phyloP scores from a whole-genome alignment of 305 asterid species.

The Striga hermonthica region DNA sequence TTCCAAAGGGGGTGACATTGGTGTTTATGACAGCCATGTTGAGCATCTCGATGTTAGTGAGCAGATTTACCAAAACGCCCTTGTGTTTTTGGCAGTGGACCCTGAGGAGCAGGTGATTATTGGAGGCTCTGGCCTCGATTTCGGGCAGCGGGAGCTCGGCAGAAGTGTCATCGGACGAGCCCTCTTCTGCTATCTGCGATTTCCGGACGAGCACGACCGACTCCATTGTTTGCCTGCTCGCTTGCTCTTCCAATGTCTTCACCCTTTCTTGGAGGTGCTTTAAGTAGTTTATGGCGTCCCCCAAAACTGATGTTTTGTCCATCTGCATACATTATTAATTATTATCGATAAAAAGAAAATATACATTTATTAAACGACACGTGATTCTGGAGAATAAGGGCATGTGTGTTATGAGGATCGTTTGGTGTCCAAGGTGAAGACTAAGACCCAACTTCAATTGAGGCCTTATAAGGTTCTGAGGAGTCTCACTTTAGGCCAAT shows the following conservation, averaged over 20 bases:
- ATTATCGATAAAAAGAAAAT: background rate
- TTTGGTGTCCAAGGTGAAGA: too few relatives aligned
- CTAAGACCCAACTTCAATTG: too few relatives aligned
- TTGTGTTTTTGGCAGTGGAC: constrained; percentile 28
- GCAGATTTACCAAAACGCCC: constrained; percentile 27
- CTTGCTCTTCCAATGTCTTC: constrained; percentile 34
- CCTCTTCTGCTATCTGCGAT: constrained; percentile 29
- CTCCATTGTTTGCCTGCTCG: constrained; percentile 28
- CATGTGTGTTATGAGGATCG: too few relatives aligned
- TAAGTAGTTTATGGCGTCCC: constrained; percentile 46
- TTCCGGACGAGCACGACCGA: constrained; percentile 31
- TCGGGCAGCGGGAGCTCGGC: constrained; percentile 29
- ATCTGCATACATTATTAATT: constrained; percentile 30
- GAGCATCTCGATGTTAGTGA: constrained; percentile 32
- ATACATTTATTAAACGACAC: background rate
- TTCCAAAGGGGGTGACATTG: constrained; percentile 25
- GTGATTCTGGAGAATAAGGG: too few relatives aligned
- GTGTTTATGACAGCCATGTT: constrained; percentile 28
- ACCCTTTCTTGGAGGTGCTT: constrained; percentile 44
- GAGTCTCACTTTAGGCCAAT: too few relatives aligned
- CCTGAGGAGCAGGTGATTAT: constrained; percentile 27
- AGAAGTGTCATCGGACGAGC: constrained; percentile 26
- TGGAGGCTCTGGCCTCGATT: constrained; percentile 35
- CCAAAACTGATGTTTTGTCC: constrained; percentile 45
- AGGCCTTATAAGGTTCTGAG: too few relatives aligned